Evolutionary conservation across 2,329 filamentous ascomycete genomes (phyloP), one percentile per base, ranked within the genome.

Genomic region (Fusarium sp.): DNA sequence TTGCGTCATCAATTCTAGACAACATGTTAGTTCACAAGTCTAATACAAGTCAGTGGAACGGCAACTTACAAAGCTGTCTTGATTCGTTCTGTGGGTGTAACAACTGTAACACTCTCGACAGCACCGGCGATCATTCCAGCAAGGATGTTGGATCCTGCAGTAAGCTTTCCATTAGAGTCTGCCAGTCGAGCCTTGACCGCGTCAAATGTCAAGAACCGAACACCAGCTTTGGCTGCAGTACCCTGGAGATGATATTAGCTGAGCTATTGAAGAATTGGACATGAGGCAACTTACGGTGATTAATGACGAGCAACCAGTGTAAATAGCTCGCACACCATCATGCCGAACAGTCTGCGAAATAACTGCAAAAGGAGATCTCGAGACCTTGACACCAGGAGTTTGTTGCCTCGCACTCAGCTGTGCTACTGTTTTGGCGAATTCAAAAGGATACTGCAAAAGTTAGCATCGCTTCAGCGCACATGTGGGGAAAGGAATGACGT

Each of bases 1-100:
- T 74, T 7, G 78, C 75, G 46, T 80, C 78, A 34, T 80, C 78
- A 48, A 80, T 80, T 1, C 74, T 77, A 12, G 26, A 1, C 1
- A 21, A 1, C 1, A 0, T 12, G 14, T 52, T 8, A 67, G 32
- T 49, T 12, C 7, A 7, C 3, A 2, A 21, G 3, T 15, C 17
- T n/a, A 9, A 4, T 12, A 11, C 6, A 1, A 6, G 3, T 15
- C 3, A 2, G 5, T n/a, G 19, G 3, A 6, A 15, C 3, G 8
- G 6, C 4, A 32, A 72, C 76, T 52, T 79, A 75, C 70, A 91
- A 73, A 0, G 88, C 88, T 2, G 89, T 91, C 74, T 91, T 91
- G 71, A 91, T 86, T 17, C 89, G 82, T 71, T 91, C 89, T 0
- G 87, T 89, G 0, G 89, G 89, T 3, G 89, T 91, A 1, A 91